Conservation (phyloP, 1,284 basidiomycete genomes). For the Rhodotorula sp. region DNA sequence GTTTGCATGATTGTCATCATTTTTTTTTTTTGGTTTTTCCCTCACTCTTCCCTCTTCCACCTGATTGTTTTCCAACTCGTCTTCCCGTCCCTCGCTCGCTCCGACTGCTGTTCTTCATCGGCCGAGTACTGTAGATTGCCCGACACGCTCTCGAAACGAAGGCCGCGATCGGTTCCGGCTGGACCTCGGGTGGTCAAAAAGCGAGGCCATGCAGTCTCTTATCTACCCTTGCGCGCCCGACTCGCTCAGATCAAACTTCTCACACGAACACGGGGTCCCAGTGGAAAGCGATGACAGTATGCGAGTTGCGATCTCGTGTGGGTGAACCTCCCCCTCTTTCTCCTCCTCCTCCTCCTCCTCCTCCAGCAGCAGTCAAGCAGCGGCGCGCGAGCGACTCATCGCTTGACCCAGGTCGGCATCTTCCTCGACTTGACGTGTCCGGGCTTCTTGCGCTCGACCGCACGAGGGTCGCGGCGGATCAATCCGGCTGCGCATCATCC, state of each 20-base stretch:
- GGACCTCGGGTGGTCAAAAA: no score
- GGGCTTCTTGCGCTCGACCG: constrained; percentile 98
- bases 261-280: no score
- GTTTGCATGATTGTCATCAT: constrained; percentile 14
- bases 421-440: constrained; percentile 88
- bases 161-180: no score
- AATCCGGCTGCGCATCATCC: constrained; percentile 65
- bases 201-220: no score
- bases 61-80: not conserved
- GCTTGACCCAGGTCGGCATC: constrained; percentile 92
- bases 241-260: no score
- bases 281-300: no score
- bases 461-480: constrained; percentile 85
- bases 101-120: not conserved
- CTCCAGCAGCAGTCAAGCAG: not conserved
- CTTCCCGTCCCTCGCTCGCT: not conserved
- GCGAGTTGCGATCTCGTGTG: no score
- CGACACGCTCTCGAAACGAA: not conserved
- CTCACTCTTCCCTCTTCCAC: no score
- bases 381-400: constrained; percentile 54
- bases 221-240: no score
- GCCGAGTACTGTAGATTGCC: not conserved
- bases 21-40: no score
- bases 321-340: no score
- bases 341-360: no score